These are phyloP conservation scores for Amanita molliuscula DNA, from an alignment of 768 basidiomycete species.

Conservation along the genomic window DNA sequence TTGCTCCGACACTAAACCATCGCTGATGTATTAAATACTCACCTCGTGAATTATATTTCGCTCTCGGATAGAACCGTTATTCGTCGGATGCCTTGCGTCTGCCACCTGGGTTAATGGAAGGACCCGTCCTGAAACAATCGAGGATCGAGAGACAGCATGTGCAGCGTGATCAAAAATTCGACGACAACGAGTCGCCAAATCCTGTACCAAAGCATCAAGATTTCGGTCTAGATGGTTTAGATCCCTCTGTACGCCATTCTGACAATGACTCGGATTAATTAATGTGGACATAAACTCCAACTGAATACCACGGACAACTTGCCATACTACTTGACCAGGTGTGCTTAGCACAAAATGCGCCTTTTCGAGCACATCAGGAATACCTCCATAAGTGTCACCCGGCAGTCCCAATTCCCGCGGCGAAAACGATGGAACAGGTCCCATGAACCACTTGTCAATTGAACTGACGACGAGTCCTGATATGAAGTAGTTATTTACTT, in stretches of 20 bases:
- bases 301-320: constrained; percentile 33
- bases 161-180: constrained; percentile 53
- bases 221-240: constrained; percentile 55
- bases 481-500: constrained; percentile 73
- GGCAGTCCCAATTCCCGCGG: constrained; percentile 39
- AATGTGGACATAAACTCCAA: constrained; percentile 14
- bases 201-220: constrained; percentile 52
- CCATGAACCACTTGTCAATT: constrained; percentile 76
- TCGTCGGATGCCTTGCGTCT: constrained; percentile 21
- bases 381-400: constrained; percentile 18
- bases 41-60: constrained; percentile 48
- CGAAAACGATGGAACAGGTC: constrained; percentile 43
- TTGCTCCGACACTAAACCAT: constrained; percentile 16
- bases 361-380: constrained; percentile 33
- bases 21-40: constrained; percentile 15
- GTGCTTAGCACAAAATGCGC: constrained; percentile 40
- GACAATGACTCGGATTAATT: constrained; percentile 15
- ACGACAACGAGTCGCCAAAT: constrained; percentile 51
- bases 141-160: constrained; percentile 53
- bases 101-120: constrained; percentile 19
- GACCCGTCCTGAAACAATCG: constrained; percentile 26
- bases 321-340: constrained; percentile 36
- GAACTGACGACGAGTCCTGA: constrained; percentile 57
- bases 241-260: constrained; percentile 41
- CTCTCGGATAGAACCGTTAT: constrained; percentile 36